Base-by-base conservation (phyloP, 2,329 filamentous ascomycete genomes). In the Penicillium sp. region DNA sequence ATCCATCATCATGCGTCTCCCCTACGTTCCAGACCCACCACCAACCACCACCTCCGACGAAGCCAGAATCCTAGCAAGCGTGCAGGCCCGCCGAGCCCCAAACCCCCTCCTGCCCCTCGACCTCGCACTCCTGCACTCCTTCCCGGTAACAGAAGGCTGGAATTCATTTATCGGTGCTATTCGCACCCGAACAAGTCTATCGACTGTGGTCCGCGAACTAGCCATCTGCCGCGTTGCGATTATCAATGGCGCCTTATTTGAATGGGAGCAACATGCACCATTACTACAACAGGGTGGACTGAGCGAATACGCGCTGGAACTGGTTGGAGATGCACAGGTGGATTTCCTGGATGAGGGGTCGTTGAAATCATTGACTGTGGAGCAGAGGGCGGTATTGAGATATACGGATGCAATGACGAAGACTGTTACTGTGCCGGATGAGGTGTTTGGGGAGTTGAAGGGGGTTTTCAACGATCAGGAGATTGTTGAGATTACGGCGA, bases 361-460 rank as follows among this genome's bases (percentile, higher is more conserved):
- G 51, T 69, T 55, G 4, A 61, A 66, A 10, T 54, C 73, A 14
- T 67, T 92, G 59, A 84, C 76, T 26, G 81, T 82, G 58, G 80
- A 78, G 70, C 86, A 92, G 75, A 86, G 85, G 80, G 87, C 86
- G 0, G 88, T 91, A 33, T 72, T 93, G 53, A 78, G 82, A 46
- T 93, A 92, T 72, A 84, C 91, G 19, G 91, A 96, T 76, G 89
- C 91, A 71, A 96, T 96, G 89, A 96, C 92, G 50, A 79, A 86
- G 62, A 83, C 85, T 45, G 88, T 93, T 0, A 78, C 81, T 51
- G 91, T 96, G 7, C 74, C 78, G 13, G 88, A 95, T 49, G 83
- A 78, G 57, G 83, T 90, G 1, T 93, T 93, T 76, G 83, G 72
- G 29, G 76, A 77, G 64, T 63, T 96, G 62, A 88, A 82, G 76